Conservation (phyloP, 2,329 filamentous ascomycete genomes). For the Hypoxylon sp. region DNA sequence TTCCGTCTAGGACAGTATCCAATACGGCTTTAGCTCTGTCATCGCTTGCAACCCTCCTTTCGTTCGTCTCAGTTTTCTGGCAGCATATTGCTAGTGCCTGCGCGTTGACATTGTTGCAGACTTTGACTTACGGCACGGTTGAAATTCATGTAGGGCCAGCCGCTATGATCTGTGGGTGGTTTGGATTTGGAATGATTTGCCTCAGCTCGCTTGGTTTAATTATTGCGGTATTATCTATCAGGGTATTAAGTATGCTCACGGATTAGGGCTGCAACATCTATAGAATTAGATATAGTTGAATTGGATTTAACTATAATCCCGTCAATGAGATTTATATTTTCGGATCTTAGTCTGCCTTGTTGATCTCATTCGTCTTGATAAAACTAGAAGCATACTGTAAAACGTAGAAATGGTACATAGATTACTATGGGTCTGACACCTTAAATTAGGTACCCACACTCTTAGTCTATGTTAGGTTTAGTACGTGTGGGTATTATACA, state of each 20-base stretch:
- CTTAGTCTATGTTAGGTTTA: too few species aligned
- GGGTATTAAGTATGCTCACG: neutral
- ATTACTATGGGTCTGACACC: too few species aligned
- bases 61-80: conserved; percentile 11
- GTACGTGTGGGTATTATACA: too few species aligned
- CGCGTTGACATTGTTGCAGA: conserved; percentile 1
- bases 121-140: conserved; percentile 1
- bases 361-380: too few species aligned
- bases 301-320: too few species aligned
- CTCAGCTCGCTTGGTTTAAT: neutral
- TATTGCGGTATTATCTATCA: neutral
- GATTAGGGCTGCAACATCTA: neutral
- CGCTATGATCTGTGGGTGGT: conserved; percentile 7
- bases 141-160: conserved; percentile 1
- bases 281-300: neutral
- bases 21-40: neutral
- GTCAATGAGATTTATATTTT: too few species aligned
- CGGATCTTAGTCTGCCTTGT: too few species aligned
- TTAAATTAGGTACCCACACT: too few species aligned
- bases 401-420: too few species aligned
- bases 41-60: neutral
- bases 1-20: conserved; percentile 1
- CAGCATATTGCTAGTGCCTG: conserved; percentile 5
- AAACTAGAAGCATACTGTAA: too few species aligned
- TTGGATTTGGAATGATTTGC: neutral